phyloP scores from a whole-genome alignment of 129 eudicot genomes.

The Cynara cardunculus region DNA sequence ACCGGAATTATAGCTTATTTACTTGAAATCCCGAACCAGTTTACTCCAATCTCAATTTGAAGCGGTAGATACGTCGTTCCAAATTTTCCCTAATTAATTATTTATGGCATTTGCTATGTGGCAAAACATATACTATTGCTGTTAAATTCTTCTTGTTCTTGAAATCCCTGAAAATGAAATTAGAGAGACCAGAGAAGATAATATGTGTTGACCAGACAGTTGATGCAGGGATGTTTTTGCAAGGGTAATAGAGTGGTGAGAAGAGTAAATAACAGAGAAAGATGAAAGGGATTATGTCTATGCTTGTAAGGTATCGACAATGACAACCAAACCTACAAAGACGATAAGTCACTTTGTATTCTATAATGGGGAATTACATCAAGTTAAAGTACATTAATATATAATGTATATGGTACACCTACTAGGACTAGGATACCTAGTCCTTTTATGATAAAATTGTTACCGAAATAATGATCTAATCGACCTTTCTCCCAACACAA shows the following conservation, averaged over 20 bases:
- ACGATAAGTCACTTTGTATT: not conserved
- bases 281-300: not conserved
- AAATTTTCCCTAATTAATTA: constrained; percentile 16
- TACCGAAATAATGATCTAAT: not conserved
- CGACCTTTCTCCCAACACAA: not conserved
- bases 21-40: not conserved
- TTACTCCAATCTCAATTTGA: not conserved
- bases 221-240: constrained; percentile 4
- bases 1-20: not conserved
- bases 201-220: constrained; percentile 1
- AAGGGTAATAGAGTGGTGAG: not conserved
- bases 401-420: not conserved
- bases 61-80: constrained; percentile 2
- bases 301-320: not conserved
- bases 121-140: not conserved
- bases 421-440: not conserved
- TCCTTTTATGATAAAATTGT: not conserved
- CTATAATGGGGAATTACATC: not conserved
- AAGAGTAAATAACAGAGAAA: not conserved
- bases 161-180: not conserved
- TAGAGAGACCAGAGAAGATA: not conserved
- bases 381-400: constrained; percentile 1
- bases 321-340: constrained; percentile 3
- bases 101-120: not conserved
- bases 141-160: not conserved